These are phyloP conservation scores for Dicorynia guianensis DNA, from an alignment of 306 rosid species.

Conservation along the genomic window DNA sequence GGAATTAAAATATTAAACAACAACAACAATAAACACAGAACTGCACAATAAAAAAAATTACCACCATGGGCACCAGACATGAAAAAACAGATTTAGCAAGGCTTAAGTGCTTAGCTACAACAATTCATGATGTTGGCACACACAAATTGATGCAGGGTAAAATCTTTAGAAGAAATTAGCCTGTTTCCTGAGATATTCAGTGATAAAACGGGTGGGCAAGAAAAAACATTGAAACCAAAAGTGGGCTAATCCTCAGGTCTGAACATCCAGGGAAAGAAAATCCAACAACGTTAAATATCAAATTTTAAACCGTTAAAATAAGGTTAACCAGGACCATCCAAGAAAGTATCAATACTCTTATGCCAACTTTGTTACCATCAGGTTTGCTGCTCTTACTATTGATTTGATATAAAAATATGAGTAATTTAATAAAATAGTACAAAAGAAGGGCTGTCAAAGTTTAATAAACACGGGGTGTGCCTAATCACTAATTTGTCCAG, in stretches of 20 bases:
- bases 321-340: neutral
- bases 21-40: neutral
- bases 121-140: neutral
- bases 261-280: constrained; percentile 22
- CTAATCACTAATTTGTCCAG: too few relatives aligned
- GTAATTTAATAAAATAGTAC: too few relatives aligned
- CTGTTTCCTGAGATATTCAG: constrained; percentile 2
- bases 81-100: neutral
- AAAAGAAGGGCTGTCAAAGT: too few relatives aligned
- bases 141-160: constrained; percentile 4
- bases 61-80: too few relatives aligned
- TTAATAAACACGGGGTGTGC: too few relatives aligned
- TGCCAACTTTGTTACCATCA: too few relatives aligned
- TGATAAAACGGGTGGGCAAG: neutral
- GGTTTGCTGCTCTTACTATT: too few relatives aligned
- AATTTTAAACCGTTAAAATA: constrained; percentile 17
- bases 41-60: neutral
- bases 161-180: neutral
- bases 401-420: too few relatives aligned
- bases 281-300: too few relatives aligned
- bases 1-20: too few relatives aligned
- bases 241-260: constrained; percentile 18
- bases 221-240: constrained; percentile 12
- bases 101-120: constrained; percentile 5
- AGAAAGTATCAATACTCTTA: too few relatives aligned